phyloP scores from a whole-genome alignment of 1,284 basidiomycete species.

The Wolfiporia cocos region DNA sequence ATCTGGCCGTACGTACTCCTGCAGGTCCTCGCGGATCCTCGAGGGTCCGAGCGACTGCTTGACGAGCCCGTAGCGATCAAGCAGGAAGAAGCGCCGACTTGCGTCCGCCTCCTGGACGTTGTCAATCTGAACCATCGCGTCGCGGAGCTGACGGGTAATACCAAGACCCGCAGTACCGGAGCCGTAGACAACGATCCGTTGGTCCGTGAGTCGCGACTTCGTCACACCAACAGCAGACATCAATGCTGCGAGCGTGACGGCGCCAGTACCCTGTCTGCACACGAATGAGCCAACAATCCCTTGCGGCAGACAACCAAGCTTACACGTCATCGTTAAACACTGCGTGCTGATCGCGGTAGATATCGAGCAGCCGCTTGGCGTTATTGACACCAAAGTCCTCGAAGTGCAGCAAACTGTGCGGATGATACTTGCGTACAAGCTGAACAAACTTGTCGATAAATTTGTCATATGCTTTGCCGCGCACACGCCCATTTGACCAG shows the following conservation, averaged over 20 bases:
- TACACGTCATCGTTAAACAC: conserved; percentile 82
- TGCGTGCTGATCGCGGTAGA: conserved; percentile 60
- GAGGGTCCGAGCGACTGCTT: conserved; percentile 41
- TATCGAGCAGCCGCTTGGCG: conserved; percentile 64
- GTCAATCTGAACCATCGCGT: conserved; percentile 67
- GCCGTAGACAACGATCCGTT: conserved; percentile 76
- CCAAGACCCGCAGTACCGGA: conserved; percentile 83
- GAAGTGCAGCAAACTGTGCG: conserved; percentile 60
- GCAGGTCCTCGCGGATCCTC: conserved; percentile 45
- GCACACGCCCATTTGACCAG: conserved; percentile 55
- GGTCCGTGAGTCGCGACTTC: conserved; percentile 60
- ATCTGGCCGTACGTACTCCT: conserved; percentile 53
- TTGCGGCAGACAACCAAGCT: conserved; percentile 9
- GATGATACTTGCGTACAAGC: conserved; percentile 37
- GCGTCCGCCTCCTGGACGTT: conserved; percentile 52
- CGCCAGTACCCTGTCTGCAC: conserved; percentile 79
- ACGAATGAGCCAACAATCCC: neutral
- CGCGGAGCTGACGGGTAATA: conserved; percentile 66
- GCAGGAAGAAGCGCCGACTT: conserved; percentile 59
- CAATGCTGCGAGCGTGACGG: conserved; percentile 73
- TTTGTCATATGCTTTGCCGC: conserved; percentile 59
- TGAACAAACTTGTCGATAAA: conserved; percentile 65
- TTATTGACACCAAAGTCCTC: conserved; percentile 78
- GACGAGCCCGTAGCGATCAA: conserved; percentile 55
- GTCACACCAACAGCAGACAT: conserved; percentile 74